Evolutionary conservation across 2,329 filamentous ascomycete genomes (phyloP), one percentile per base, ranked within the genome.

Genomic region (Fusarium staphyleae): DNA sequence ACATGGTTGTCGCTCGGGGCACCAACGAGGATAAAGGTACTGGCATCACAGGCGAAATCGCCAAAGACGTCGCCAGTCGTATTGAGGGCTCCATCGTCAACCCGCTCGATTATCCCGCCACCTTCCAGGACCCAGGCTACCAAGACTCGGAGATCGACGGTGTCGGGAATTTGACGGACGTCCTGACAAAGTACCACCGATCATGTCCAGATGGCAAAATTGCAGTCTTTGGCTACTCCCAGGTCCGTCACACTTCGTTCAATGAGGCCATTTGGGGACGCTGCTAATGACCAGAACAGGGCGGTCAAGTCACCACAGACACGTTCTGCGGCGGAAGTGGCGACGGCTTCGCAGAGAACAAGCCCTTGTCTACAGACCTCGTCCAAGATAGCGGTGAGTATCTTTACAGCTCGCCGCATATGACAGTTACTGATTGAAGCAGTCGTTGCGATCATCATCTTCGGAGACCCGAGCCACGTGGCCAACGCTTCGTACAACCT

Each of bases 141-240:
- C 43, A 57, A 6, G 54, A 52, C 4, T 78, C 76, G 1, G 75
- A 75, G 49, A 48, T 26, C n/a, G 63, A 65, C 4, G 76, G 76
- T 22, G 65, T 66, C 33, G 34, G 66, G 34, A 67, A 62, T 28
- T 52, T 77, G 66, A 71, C 66, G 14, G 35, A 62, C 22, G 61
- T 65, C 40, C 52, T 78, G 33, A 57, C 58, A 11, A 50, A 62
- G 16, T 77, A 78, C 53, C 60, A 63, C 56, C 41, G 63, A 24
- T 62, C 63, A 4, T 78, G 76, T 32, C 75, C 75, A 7, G 55
- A 70, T n/a, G 67, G 66, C 46, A 76, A 77, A 65, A 66, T 78
- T 40, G 75, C 74, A 4, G 57, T 78, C 24, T 40, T 78, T 36
- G 76, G 75, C 1, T 78, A 74, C 52, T 78, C 76, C 2, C 76